Conservation (phyloP, 495 filamentous ascomycete species). For the Talaromyces trachyspermus region DNA sequence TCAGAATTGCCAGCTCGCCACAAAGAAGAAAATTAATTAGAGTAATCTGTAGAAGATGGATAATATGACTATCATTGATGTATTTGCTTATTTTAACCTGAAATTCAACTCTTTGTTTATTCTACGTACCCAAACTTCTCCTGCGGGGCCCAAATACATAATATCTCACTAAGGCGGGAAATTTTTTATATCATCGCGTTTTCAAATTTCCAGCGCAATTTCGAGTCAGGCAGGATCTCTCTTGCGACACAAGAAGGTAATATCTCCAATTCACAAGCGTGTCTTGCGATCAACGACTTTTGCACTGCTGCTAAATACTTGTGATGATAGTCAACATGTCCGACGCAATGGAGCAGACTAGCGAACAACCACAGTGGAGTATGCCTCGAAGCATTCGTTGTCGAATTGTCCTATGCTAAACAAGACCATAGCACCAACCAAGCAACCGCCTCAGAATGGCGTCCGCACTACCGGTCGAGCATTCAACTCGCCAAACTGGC, state of each 20-base stretch:
- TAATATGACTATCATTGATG: too few species aligned
- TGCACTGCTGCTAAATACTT: not conserved
- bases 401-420: conserved; percentile 13
- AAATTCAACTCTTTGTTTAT: too few species aligned
- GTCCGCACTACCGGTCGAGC: conserved; percentile 36
- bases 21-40: too few species aligned
- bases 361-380: conserved; percentile 7
- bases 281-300: not conserved
- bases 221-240: too few species aligned
- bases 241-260: too few species aligned
- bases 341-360: conserved; percentile 5
- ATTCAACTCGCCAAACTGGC: conserved; percentile 43
- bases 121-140: too few species aligned
- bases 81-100: too few species aligned
- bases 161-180: conserved; percentile 2
- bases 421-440: conserved; percentile 25
- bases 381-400: not conserved
- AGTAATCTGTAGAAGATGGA: too few species aligned
- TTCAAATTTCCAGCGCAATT: too few species aligned
- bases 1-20: too few species aligned
- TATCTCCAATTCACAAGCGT: too few species aligned
- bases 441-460: conserved; percentile 29
- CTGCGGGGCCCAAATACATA: not conserved
- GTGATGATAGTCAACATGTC: conserved; percentile 7
- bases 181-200: too few species aligned